Base-by-base conservation (phyloP, 2,329 filamentous ascomycete genomes). In the Penicillium hesseltinei region DNA sequence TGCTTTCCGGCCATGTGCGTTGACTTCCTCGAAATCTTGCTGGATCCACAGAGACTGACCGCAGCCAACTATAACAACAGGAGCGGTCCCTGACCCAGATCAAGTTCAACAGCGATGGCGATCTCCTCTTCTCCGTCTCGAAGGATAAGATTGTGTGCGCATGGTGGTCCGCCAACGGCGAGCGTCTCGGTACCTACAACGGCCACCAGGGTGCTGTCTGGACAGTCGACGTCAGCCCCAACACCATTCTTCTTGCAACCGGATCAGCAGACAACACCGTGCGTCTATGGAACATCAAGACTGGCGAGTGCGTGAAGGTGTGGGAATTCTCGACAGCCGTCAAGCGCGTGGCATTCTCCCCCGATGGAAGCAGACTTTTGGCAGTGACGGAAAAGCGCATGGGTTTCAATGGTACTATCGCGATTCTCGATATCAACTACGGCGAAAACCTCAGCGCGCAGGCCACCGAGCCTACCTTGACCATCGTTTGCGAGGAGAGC, bases 331-430 rank as follows among this genome's bases (percentile, higher is more conserved):
- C 90, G 59, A 97, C 94, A 44, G 92, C 92, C 64, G 91, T 99
- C 77, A 97, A 99, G 87, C 87, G 94, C 70, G 92, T 96, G 76
- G 93, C 97, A 80, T 99, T 99, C 82, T 92, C 88, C 74, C 89
- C 96, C 71, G 94, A 99, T 78, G 94, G 93, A 71, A 89, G 85
- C 72, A 86, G 90, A 80, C 83, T 99, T 69, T 82, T 99, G 65
- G 93, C 91, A 63, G 92, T 99, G 63, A 99, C 94, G 53, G 94
- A 99, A 82, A 96, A 97, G 89, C 91, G 94, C 71, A 96, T 96
- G 86, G 94, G 94, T 67, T 93, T 91, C 79, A 83, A 97, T 65
- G 91, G 91, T 73, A 96, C 92, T 67, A 97, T 99, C 71, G 88
- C 93, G 62, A 92, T 97, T 63, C 84, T 95, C 73, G 90, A 96